Base-by-base conservation (phyloP, 2,329 filamentous ascomycete species). In the Beauveria sp. region DNA sequence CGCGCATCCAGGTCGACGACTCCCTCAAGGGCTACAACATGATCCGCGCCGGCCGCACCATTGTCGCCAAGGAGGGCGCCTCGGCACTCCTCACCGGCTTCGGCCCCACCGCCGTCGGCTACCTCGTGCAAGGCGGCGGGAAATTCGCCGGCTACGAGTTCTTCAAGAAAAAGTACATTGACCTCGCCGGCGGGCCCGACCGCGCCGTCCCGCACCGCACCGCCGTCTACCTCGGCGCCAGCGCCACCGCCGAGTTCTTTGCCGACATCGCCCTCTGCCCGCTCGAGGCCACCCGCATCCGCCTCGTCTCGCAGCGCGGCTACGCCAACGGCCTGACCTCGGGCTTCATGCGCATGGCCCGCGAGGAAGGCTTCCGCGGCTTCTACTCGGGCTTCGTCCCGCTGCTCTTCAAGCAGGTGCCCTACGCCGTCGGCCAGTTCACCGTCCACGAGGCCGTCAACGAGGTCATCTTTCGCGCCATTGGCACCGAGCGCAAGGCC, bases 361-460 rank as follows among this genome's bases (percentile, higher is more conserved):
- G 84, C 72, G 86, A 85, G 69, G 90, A 94, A 75, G 90, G 91
- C 70, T 62, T 92, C 63, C 84, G 83, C 67, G 92, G 90, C 63
- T 93, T 96, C 79, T 96, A 96, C 82, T 91, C 90, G 65, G 92
- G 92, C 66, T 96, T 96, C 77, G 88, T 92, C 57, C 90, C 90
- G 30, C 86, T 93, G 68, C 81, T 92, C 66, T 91, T 90, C 78
- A 92, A 93, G 78, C 90, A 94, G 82, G 88, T 96, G 60, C 92
- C 92, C 20, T 96, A 96, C 79, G 96, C 92, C 67, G 91, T 96
- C 77, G 86, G 91, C 74, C 96, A 96, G 80, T 96, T 96, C 80
- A 90, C 92, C 67, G 91, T 93, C 60, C 94, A 91, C 81, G 92
- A 96, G 79, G 93, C 90, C 70, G 90, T 89, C 68, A 86, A 89